Conservation (phyloP, 2,329 filamentous ascomycete species). For the Hymenoscyphus infarciens region DNA sequence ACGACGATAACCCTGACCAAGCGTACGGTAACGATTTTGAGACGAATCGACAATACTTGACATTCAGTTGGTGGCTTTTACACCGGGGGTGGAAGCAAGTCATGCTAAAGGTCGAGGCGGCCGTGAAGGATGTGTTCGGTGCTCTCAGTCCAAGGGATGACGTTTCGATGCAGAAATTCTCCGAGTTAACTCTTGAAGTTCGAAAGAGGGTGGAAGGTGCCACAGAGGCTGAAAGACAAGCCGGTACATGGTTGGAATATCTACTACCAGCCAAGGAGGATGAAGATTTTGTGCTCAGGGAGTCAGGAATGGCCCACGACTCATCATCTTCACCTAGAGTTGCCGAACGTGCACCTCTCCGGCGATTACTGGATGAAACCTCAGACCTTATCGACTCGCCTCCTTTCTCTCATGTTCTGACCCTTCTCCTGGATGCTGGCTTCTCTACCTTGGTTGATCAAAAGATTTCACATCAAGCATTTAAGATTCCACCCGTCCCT, state of each 20-base stretch:
- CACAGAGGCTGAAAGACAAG: conserved; percentile 60
- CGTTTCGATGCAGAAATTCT: conserved; percentile 74
- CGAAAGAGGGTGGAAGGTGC: conserved; percentile 79
- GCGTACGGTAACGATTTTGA: conserved; percentile 91
- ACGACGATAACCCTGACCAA: conserved; percentile 80
- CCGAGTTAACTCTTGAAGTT: conserved; percentile 76
- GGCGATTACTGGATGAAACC: conserved; percentile 89
- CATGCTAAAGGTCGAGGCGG: conserved; percentile 75
- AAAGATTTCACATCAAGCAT: conserved; percentile 76
- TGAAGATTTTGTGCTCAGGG: conserved; percentile 78
- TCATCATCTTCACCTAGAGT: conserved; percentile 36
- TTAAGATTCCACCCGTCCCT: conserved; percentile 53
- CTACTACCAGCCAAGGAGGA: conserved; percentile 75
- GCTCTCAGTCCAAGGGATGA: conserved; percentile 83
- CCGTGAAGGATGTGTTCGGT: conserved; percentile 88
- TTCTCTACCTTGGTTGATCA: conserved; percentile 81
- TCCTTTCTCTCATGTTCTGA: conserved; percentile 81
- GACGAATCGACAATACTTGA: conserved; percentile 90
- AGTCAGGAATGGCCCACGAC: conserved; percentile 72
- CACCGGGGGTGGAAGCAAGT: conserved; percentile 85
- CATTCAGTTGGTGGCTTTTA: conserved; percentile 97
- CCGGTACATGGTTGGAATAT: conserved; percentile 68
- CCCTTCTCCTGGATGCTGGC: conserved; percentile 78
- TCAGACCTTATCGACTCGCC: conserved; percentile 94
- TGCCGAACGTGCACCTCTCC: conserved; percentile 54